Evolutionary conservation across 2,329 filamentous ascomycete genomes (phyloP).

Genomic region (Penicillium sp.): DNA sequence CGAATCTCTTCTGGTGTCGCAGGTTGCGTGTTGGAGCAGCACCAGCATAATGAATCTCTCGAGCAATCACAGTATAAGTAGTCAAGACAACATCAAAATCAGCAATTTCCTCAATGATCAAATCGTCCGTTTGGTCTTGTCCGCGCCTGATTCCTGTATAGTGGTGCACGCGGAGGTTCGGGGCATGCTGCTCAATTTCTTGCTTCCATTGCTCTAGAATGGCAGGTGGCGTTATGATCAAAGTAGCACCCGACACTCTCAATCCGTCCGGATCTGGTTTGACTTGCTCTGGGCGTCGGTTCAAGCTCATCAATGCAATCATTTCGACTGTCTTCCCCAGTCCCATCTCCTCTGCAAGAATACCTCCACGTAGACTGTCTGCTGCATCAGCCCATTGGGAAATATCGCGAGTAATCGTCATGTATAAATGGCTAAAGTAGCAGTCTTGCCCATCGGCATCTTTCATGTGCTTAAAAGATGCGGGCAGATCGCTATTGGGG

Average conservation of each 20-base stretch:
- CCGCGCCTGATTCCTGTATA: conserved; percentile 59
- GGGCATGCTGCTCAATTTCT: conserved; percentile 63
- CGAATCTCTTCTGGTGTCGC: conserved; percentile 65
- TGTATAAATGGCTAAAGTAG: conserved; percentile 48
- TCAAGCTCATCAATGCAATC: conserved; percentile 50
- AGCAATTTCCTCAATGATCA: conserved; percentile 52
- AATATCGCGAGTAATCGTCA: conserved; percentile 43
- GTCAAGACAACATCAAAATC: conserved; percentile 63
- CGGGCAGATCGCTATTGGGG: conserved; percentile 30
- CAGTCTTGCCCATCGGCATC: conserved; percentile 45
- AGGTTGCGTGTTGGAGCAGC: conserved; percentile 73
- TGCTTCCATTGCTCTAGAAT: conserved; percentile 68
- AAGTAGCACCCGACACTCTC: conserved; percentile 56
- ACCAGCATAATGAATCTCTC: conserved; percentile 77
- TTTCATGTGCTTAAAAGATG: conserved; percentile 42
- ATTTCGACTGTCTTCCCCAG: conserved; percentile 56
- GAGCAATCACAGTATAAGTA: conserved; percentile 71
- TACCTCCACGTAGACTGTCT: conserved; percentile 45
- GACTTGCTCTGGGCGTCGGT: conserved; percentile 33
- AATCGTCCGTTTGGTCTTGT: conserved; percentile 39
- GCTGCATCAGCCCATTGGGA: conserved; percentile 37
- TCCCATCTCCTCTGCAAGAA: conserved; percentile 57
- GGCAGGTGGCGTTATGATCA: conserved; percentile 66
- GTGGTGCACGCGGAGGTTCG: conserved; percentile 58
- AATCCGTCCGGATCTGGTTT: conserved; percentile 30